Conservation (phyloP, 2,329 filamentous ascomycete species). For the Colletotrichum higginsianum region DNA sequence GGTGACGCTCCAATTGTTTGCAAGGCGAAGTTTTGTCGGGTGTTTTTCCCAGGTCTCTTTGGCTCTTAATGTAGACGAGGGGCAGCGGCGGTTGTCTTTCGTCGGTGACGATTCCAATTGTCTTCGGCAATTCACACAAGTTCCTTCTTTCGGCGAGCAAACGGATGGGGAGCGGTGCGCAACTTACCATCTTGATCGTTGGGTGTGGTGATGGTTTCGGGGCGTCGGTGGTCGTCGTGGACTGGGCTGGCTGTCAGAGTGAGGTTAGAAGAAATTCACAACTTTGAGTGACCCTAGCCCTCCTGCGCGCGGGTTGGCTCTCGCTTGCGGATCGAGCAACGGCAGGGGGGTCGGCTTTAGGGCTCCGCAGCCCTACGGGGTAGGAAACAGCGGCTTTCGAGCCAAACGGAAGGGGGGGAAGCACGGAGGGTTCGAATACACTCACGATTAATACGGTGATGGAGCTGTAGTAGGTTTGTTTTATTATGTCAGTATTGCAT, state of each 20-base stretch:
- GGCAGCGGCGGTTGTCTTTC: slow-evolving; percentile 2
- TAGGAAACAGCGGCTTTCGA: slow-evolving; percentile 29
- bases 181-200: slow-evolving; percentile 72
- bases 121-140: not conserved
- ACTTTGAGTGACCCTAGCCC: slow-evolving; percentile 58
- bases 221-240: slow-evolving; percentile 58
- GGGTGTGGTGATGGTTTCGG: slow-evolving; percentile 67
- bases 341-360: slow-evolving; percentile 51
- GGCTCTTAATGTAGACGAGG: not conserved
- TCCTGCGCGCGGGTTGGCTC: slow-evolving; percentile 56
- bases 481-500: not conserved
- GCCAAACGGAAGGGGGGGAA: slow-evolving; percentile 24
- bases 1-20: slow-evolving; percentile 14
- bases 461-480: no score
- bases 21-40: slow-evolving; percentile 17
- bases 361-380: slow-evolving; percentile 57
- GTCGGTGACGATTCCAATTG: slow-evolving; percentile 6
- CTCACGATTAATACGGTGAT: not conserved
- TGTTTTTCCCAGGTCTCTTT: not conserved
- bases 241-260: slow-evolving; percentile 50
- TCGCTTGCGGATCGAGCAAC: slow-evolving; percentile 61
- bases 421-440: not conserved
- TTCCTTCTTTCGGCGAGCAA: slow-evolving; percentile 7
- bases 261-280: slow-evolving; percentile 60
- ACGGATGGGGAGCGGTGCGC: slow-evolving; percentile 44